These are phyloP conservation scores for Geotrichum klebahnii DNA, from an alignment of 1,139 yeast species.

Conservation along the genomic window DNA sequence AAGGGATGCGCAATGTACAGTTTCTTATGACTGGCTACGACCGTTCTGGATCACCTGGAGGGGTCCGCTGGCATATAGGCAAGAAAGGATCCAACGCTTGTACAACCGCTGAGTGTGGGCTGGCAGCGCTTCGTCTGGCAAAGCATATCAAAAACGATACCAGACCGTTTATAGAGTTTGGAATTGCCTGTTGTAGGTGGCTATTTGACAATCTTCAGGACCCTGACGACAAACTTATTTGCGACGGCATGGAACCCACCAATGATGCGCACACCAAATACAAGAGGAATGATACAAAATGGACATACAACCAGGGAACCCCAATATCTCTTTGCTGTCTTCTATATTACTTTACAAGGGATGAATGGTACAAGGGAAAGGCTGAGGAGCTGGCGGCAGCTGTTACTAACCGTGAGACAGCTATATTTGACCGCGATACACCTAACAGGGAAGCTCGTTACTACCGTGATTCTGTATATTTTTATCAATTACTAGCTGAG, in stretches of 20 bases:
- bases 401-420: conserved; percentile 52
- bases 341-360: conserved; percentile 52
- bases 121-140: conserved; percentile 59
- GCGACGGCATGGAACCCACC: conserved; percentile 51
- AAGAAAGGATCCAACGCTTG: conserved; percentile 61
- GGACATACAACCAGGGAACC: conserved; percentile 70
- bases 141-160: conserved; percentile 47
- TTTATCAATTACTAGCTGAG: conserved; percentile 61
- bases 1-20: conserved; percentile 55
- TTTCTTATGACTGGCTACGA: conserved; percentile 70
- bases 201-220: conserved; percentile 52
- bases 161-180: conserved; percentile 48
- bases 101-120: conserved; percentile 68
- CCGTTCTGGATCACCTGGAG: conserved; percentile 43
- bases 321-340: conserved; percentile 55
- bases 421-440: conserved; percentile 65
- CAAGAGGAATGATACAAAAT: conserved; percentile 50
- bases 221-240: conserved; percentile 53
- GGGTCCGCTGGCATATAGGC: conserved; percentile 63
- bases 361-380: conserved; percentile 52
- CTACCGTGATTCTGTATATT: conserved; percentile 64
- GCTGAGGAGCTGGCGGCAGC: conserved; percentile 62
- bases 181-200: conserved; percentile 53
- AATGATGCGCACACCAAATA: conserved; percentile 45
- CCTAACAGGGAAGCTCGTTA: conserved; percentile 50